Percentiles rank a stretch among this genome's conserved stretches.
These are phyloP conservation scores for Marvania coccoides DNA, from an alignment of 139 green algal species.

Conservation along the genomic window DNA sequence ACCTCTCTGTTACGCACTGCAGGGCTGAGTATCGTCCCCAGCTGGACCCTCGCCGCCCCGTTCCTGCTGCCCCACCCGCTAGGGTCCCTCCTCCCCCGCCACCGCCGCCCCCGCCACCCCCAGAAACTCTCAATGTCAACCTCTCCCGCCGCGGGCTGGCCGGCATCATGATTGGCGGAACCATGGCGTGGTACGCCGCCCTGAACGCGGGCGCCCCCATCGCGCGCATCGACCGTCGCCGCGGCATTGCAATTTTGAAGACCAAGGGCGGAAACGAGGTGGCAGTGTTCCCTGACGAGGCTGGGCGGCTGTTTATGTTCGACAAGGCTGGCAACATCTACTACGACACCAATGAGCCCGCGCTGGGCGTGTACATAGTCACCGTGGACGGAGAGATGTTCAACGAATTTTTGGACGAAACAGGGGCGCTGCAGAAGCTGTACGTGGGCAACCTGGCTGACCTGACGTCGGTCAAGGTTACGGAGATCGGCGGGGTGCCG, in stretches of 20 bases:
- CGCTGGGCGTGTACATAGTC: slow-evolving; percentile 36
- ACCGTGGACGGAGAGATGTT: slow-evolving; percentile 9
- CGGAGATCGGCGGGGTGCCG: slow-evolving; percentile 28
- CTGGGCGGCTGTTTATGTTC: slow-evolving; percentile 33
- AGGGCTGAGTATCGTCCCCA: background rate
- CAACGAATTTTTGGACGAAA: slow-evolving; percentile 31
- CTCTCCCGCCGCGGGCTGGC: slow-evolving; percentile 5
- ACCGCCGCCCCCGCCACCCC: background rate
- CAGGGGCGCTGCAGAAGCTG: slow-evolving; percentile 12
- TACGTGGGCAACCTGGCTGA: slow-evolving; percentile 33
- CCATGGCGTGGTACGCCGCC: background rate
- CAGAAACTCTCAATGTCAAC: background rate
- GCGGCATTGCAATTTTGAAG: slow-evolving; percentile 20
- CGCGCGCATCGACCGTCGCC: background rate
- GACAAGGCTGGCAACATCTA: slow-evolving; percentile 45
- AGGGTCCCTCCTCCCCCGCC: background rate
- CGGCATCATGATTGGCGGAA: slow-evolving; percentile 26
- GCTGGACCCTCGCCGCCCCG: background rate
- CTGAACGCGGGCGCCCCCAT: slow-evolving; percentile 10
- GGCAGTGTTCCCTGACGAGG: slow-evolving; percentile 17
- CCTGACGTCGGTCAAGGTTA: slow-evolving; percentile 13
- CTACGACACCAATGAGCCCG: slow-evolving; percentile 38
- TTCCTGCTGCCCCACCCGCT: slow-evolving; percentile 2
- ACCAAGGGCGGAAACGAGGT: slow-evolving; percentile 39
- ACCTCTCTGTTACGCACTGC: too few species aligned